Base-by-base conservation (phyloP, 257 asterid species). In the Penstemon davidsonii region DNA sequence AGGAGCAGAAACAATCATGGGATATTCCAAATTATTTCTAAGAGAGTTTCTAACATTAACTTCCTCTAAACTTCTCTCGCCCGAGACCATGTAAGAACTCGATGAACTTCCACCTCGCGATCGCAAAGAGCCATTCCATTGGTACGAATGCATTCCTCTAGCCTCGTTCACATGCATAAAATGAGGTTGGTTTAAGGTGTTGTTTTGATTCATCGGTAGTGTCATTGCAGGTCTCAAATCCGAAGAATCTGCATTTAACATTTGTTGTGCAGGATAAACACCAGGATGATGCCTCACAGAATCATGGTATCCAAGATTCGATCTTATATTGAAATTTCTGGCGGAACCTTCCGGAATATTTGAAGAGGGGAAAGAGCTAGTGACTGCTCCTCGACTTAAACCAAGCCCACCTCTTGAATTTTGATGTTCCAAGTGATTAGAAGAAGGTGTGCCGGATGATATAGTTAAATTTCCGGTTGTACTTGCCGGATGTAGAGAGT, bases 61-160 rank as follows among this genome's bases (percentile, higher is more conserved):
- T 67, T 80, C 96, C 98, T 62, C 75, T 88, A 6, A 55, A 80
- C 39, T 76, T 78, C 92, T 73, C 52, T 87, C 91, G 71, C 83
- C 82, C 4, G 84, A 69, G 54, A 10, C 54, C 54, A 50, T 37
- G 11, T n/a, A 45, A 44, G 90, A 73, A 69, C 77, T 66, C 8
- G 90, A 70, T 18, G 88, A 84, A 69, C 81, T 67, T 51, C 86
- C 82, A 52, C 81, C 79, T 69, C 76, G 64, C 54, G 89, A 62
- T 63, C 81, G 55, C 42, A 65, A 74, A 68, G 91, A 67, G 62
- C 83, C 88, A 54, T 72, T 80, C 88, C 89, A 83, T 64, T 88
- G 77, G 76, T 71, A 68, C 3, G 87, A 70, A 74, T 55, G 83
- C 62, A 47, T 46, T 18, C 42, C 76, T 77, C 87, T 76, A 60